Percentiles rank a stretch among this genome's conserved stretches.
Conservation (phyloP, 805 yeast species). For the Metschnikowia santaceciliae region DNA sequence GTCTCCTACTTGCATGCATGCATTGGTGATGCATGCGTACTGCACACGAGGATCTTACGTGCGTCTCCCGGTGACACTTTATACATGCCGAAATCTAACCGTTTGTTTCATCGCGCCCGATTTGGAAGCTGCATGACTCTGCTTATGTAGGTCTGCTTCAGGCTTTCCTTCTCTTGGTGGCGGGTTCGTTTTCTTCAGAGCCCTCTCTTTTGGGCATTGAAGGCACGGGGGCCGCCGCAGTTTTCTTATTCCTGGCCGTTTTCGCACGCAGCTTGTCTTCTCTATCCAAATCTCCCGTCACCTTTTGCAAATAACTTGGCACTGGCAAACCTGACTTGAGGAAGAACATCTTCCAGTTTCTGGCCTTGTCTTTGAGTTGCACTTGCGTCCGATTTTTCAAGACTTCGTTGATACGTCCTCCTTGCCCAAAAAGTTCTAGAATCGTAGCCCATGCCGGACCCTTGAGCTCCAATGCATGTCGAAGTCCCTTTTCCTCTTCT, state of each 20-base stretch:
- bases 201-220: conserved; percentile 10
- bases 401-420: conserved; percentile 80
- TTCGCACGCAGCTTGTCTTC: conserved; percentile 41
- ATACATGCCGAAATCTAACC: not conserved
- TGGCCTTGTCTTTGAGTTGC: conserved; percentile 92
- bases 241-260: conserved; percentile 30
- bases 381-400: conserved; percentile 86
- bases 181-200: not conserved
- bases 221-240: conserved; percentile 42
- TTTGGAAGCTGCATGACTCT: not conserved
- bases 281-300: conserved; percentile 79
- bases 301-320: conserved; percentile 76
- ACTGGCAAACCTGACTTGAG: conserved; percentile 70
- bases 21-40: not conserved
- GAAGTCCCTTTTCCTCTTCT: conserved; percentile 81
- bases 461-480: conserved; percentile 71
- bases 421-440: conserved; percentile 87
- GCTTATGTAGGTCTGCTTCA: not conserved
- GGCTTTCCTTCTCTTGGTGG: not conserved
- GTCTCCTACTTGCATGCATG: conserved; percentile 4
- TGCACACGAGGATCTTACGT: conserved; percentile 2
- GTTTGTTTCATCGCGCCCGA: not conserved
- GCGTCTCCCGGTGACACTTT: not conserved
- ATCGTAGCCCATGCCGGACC: conserved; percentile 97
- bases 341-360: conserved; percentile 90